Percentiles rank a stretch among this genome's conserved stretches.
These are phyloP conservation scores for Athelia sp. DNA, from an alignment of 1,284 basidiomycete genomes.

Conservation along the genomic window DNA sequence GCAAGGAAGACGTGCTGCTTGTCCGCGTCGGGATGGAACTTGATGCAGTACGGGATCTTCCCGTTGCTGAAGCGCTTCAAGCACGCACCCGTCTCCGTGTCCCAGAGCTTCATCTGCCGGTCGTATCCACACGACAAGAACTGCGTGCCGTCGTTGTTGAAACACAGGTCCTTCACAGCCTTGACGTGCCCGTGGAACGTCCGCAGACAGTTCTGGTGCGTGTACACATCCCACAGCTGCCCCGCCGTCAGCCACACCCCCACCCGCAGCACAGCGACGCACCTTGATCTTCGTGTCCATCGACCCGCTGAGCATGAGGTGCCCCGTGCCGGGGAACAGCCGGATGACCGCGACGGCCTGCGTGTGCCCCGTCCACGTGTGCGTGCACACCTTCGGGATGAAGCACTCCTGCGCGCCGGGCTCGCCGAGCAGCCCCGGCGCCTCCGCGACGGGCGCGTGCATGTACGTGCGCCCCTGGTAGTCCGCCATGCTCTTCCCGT, in stretches of 20 bases:
- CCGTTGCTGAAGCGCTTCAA: conserved; percentile 94
- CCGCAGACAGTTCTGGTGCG: conserved; percentile 92
- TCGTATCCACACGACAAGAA: conserved; percentile 96
- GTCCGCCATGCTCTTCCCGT: conserved; percentile 94
- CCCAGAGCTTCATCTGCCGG: conserved; percentile 97
- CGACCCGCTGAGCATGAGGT: conserved; percentile 88
- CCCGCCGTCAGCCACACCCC: conserved; percentile 8
- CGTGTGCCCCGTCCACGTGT: conserved; percentile 98
- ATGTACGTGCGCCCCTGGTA: conserved; percentile 99
- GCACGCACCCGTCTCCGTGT: conserved; percentile 97
- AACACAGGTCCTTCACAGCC: conserved; percentile 93
- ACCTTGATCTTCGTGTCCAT: conserved; percentile 99
- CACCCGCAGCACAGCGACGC: conserved; percentile 17
- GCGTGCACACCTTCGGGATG: conserved; percentile 92
- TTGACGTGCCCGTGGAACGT: conserved; percentile 98
- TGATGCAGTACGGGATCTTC: conserved; percentile 92
- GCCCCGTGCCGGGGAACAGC: conserved; percentile 89
- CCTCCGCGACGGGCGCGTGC: conserved; percentile 83
- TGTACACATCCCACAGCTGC: conserved; percentile 97
- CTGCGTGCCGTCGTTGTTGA: conserved; percentile 86
- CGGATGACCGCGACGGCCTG: conserved; percentile 94
- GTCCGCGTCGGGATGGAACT: conserved; percentile 94
- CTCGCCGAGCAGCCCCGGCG: conserved; percentile 76
- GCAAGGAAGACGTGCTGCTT: conserved; percentile 97
- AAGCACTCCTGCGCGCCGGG: conserved; percentile 86